phyloP scores from a whole-genome alignment of 768 basidiomycete species.

The Podaxis sp. region DNA sequence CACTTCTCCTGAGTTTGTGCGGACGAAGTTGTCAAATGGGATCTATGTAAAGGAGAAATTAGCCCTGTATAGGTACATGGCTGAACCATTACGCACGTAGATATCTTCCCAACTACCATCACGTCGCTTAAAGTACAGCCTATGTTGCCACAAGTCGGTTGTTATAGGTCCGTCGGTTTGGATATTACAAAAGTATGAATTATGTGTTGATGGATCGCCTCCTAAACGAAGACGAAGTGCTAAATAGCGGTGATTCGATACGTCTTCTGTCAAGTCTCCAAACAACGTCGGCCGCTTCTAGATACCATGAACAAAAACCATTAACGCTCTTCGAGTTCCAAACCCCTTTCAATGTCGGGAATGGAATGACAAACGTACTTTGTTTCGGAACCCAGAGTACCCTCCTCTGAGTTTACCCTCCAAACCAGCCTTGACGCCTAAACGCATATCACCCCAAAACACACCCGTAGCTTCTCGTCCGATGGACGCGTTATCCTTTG shows the following conservation, averaged over 20 bases:
- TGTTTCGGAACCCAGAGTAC: slow-evolving; percentile 89
- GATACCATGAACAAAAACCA: neutral
- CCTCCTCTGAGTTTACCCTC: slow-evolving; percentile 75
- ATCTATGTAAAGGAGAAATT: slow-evolving; percentile 47
- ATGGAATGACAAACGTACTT: slow-evolving; percentile 40
- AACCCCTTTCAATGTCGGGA: neutral
- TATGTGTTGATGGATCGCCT: slow-evolving; percentile 74
- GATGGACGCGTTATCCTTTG: slow-evolving; percentile 42
- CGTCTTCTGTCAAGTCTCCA: slow-evolving; percentile 83
- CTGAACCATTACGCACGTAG: slow-evolving; percentile 49
- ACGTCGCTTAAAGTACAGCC: slow-evolving; percentile 71
- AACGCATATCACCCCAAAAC: slow-evolving; percentile 81
- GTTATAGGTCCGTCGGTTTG: slow-evolving; percentile 83
- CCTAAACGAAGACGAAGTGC: slow-evolving; percentile 75
- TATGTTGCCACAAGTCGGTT: slow-evolving; percentile 93
- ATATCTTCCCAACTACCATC: slow-evolving; percentile 80
- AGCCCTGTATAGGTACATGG: neutral
- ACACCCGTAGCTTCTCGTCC: slow-evolving; percentile 55
- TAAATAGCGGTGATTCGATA: slow-evolving; percentile 78
- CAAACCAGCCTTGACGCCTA: slow-evolving; percentile 65
- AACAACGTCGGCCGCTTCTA: slow-evolving; percentile 82
- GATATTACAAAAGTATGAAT: slow-evolving; percentile 91
- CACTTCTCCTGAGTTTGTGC: slow-evolving; percentile 73
- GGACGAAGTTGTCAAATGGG: slow-evolving; percentile 74
- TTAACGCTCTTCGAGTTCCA: neutral